Conservation (phyloP, 2,329 filamentous ascomycete genomes). For the Aspergillus sp. region DNA sequence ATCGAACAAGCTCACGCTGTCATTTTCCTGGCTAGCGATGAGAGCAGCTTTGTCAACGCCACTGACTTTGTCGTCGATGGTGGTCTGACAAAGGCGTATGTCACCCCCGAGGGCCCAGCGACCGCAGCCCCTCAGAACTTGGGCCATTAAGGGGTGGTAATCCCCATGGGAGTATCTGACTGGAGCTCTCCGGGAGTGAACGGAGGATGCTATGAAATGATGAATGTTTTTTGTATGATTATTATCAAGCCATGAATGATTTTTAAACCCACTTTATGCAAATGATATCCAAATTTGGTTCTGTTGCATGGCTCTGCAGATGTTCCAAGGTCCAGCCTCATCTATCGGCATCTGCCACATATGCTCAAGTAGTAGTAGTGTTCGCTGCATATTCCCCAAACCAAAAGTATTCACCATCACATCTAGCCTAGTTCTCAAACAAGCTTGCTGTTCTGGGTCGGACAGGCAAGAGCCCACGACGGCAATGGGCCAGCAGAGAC, state of each 20-base stretch:
- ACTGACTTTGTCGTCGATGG: conserved; percentile 93
- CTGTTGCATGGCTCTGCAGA: conserved; percentile 43
- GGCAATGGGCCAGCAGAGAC: conserved; percentile 29
- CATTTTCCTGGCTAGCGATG: conserved; percentile 79
- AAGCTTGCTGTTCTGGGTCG: conserved; percentile 13
- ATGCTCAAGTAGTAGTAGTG: conserved; percentile 37
- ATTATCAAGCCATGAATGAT: too few species aligned
- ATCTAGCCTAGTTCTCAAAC: conserved; percentile 24
- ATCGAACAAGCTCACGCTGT: conserved; percentile 88
- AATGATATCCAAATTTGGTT: conserved; percentile 48
- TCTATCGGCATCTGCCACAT: conserved; percentile 37
- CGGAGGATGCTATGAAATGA: too few species aligned
- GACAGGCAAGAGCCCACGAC: conserved; percentile 24
- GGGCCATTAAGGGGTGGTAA: conserved; percentile 13
- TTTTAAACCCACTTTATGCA: conserved; percentile 25
- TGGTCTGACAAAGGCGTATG: conserved; percentile 86
- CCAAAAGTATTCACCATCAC: conserved; percentile 32
- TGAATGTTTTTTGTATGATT: too few species aligned
- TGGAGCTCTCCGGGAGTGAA: too few species aligned
- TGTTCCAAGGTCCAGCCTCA: conserved; percentile 38
- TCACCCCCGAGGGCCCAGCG: conserved; percentile 56
- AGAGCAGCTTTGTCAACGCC: conserved; percentile 85
- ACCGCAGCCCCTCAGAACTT: conserved; percentile 50
- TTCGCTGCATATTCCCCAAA: conserved; percentile 44
- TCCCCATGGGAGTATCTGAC: too few species aligned